Evolutionary conservation across 306 rosid species (phyloP), one percentile per base, ranked within the genome.

Genomic region (Prunus armeniaca): DNA sequence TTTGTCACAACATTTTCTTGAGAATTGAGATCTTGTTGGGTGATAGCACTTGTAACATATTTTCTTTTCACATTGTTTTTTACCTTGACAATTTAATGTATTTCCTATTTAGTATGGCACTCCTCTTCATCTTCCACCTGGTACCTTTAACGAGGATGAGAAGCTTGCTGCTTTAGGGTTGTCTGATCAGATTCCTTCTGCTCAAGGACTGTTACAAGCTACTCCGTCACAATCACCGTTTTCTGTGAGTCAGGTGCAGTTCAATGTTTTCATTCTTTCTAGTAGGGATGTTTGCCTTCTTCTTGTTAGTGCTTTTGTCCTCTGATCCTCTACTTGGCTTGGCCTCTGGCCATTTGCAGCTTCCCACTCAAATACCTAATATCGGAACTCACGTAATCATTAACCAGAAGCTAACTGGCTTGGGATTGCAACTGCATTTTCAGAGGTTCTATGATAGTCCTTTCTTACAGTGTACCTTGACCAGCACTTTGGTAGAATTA

Each of bases 111-210:
- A 95, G 99, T 96, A 92, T 84, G 92, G 88, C 68, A 68, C 91
- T 28, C 91, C 96, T n/a, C 89, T 85, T 80, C 98, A 92, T 84
- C 88, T 92, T 14, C 70, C 96, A 45, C 65, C 97, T 50, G 93
- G 89, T 71, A 28, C 96, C 28, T 72, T 91, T 84, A 86, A 88
- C 81, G 99, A 96, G 76, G 99, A 96, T 52, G 97, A 95, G 65
- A 95, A 95, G 85, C 84, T 81, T 52, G 79, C 94, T 75, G 87
- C 91, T 25, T 56, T 90, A 74, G 87, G 91, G 64, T 75, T 90
- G 82, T 67, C 96, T 79, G 98, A 96, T 89, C 98, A 88, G 67
- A 89, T 87, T 62, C 92, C 96, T 43, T 80, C 96, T 73, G 93
- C 96, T 38, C 97, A 90, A 85, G 99, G 97, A 74, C 84, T 91